Evolutionary conservation across 1,284 basidiomycete species (phyloP), one percentile per base, ranked within the genome.

Genomic region (Vanrija pseudolonga): DNA sequence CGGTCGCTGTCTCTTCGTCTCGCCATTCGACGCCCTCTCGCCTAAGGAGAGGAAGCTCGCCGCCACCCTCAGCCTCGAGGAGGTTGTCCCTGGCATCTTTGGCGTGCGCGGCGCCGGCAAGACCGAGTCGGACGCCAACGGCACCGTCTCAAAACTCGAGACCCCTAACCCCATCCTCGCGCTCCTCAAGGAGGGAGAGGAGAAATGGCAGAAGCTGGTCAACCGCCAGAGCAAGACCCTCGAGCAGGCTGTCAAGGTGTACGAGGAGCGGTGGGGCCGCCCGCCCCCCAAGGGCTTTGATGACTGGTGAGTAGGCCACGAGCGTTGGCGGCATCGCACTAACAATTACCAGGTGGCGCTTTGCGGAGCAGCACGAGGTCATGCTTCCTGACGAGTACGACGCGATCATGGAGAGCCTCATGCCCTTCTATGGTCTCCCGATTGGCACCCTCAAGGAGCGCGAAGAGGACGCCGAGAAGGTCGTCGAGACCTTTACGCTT

Each of bases 171-270:
- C 76, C 44, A 78, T 80, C 42, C 59, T 78, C 19, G 73, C 67
- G 1, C 64, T 81, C 45, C 67, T 81, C 47, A 64, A 71, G 42
- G 68, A 77, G 18, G 79, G 78, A 14, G 76, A 79, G 60, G 48
- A 62, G 14, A 75, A 76, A 49, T 81, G 79, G 79, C 69, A 75
- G 42, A 57, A 65, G 12, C 70, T 74, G 61, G 53, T 80, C 15
- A 57, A 67, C 14, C 59, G 66, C 53, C 80, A 81, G 71, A 77
- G 74, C 55, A 74, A 69, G 62, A 76, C 77, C 15, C 63, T 81
- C 26, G 74, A 77, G 44, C 70, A 80, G 59, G 79, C 79, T 8
- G 78, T 77, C 4, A 55, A 69, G 41, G 74, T 76, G 57, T 81
- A 81, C 63, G 68, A 70, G 50, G 62, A 66, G 48, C 66, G 73